Conservation (phyloP, 441 rosid species). For the Erysimum cheiri region DNA sequence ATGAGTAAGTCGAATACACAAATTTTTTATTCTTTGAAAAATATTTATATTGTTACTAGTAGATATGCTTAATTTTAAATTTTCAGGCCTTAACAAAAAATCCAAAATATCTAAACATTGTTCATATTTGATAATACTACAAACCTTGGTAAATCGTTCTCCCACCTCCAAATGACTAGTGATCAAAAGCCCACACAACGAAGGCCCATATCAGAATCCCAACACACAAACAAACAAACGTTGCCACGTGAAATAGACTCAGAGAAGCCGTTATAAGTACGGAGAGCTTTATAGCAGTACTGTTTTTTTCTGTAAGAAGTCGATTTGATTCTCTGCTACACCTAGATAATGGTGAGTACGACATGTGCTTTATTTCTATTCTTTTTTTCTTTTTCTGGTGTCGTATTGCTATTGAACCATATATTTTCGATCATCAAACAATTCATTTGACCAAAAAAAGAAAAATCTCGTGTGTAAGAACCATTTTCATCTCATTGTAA, state of each 20-base stretch:
- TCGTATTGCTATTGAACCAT: neutral
- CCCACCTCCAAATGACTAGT: neutral
- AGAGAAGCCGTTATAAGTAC: neutral
- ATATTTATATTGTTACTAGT: no score
- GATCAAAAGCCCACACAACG: neutral
- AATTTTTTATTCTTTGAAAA: neutral
- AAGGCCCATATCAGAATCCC: constrained; percentile 8
- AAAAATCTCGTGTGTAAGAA: neutral
- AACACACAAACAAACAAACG: neutral
- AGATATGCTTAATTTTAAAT: no score
- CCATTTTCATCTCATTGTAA: neutral
- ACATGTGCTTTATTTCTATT: neutral
- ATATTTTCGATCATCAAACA: neutral
- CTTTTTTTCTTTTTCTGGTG: neutral
- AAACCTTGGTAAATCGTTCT: neutral
- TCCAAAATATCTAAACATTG: no score
- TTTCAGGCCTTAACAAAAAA: no score
- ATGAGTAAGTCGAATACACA: neutral
- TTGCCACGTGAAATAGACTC: constrained; percentile 7
- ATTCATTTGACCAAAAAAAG: no score
- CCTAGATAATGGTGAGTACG: neutral
- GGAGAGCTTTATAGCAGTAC: neutral
- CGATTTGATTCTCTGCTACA: constrained; percentile 22
- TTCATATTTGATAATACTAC: no score
- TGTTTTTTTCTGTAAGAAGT: neutral